Evolutionary conservation across 257 asterid species (phyloP).

Genomic region (Penstemon davidsonii): DNA sequence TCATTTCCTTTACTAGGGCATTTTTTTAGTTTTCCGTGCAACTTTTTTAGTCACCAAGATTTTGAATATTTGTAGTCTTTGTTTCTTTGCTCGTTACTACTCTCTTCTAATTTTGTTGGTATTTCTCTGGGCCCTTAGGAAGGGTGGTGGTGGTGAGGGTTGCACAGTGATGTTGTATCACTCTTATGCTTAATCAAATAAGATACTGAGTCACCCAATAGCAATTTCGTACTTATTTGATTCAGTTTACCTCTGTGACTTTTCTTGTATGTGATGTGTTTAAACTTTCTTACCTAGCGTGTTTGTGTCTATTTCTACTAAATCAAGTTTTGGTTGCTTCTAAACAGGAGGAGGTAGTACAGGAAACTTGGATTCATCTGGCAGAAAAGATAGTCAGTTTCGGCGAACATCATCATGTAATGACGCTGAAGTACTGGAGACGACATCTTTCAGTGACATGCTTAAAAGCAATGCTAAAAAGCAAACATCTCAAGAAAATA

Average conservation of each 20-base stretch:
- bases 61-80: neutral
- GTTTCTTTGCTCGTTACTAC: neutral
- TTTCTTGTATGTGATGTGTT: too few species aligned
- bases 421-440: constrained; percentile 76
- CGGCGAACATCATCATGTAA: constrained; percentile 69
- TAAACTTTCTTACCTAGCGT: too few species aligned
- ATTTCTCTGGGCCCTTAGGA: too few species aligned
- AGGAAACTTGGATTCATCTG: constrained; percentile 51
- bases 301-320: too few species aligned
- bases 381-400: constrained; percentile 61
- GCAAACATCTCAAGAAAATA: constrained; percentile 52
- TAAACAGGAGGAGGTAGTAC: constrained; percentile 32
- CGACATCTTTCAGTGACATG: constrained; percentile 90
- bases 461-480: constrained; percentile 77
- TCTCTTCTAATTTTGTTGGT: too few species aligned
- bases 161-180: too few species aligned
- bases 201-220: too few species aligned
- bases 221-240: too few species aligned
- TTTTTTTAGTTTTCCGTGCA: neutral
- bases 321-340: too few species aligned
- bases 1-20: neutral
- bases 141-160: too few species aligned
- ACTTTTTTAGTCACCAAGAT: constrained; percentile 1
- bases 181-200: too few species aligned
- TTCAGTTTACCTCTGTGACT: too few species aligned